Conservation (phyloP, 495 filamentous ascomycete genomes). For the Apodospora peruviana region DNA sequence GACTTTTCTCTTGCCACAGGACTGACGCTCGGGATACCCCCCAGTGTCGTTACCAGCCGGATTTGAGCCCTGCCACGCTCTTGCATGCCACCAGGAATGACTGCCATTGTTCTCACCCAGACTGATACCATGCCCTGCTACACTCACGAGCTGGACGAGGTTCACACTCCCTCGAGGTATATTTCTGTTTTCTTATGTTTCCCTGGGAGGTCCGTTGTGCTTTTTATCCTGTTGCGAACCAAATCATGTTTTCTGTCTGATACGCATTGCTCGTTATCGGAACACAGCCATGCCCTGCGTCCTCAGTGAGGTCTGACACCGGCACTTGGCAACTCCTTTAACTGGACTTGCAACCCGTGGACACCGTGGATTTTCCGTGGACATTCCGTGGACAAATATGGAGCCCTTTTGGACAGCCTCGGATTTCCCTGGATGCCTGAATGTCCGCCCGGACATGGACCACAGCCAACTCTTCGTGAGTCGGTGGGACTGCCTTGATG, state of each 20-base stretch:
- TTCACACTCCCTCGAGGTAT: constrained; percentile 51
- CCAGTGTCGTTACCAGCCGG: constrained; percentile 13
- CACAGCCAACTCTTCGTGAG: constrained; percentile 4
- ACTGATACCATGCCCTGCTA: constrained; percentile 43
- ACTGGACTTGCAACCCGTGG: constrained; percentile 3
- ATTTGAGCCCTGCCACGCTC: constrained; percentile 14
- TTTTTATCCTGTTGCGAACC: constrained; percentile 24
- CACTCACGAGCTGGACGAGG: constrained; percentile 47
- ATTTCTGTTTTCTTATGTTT: constrained; percentile 29
- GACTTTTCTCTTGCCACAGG: constrained; percentile 20
- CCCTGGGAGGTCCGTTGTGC: constrained; percentile 28
- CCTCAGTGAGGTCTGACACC: constrained; percentile 21
- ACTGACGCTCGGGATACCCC: constrained; percentile 11
- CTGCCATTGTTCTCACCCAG: constrained; percentile 39
- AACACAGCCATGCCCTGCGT: background rate
- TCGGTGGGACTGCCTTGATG: constrained; percentile 1
- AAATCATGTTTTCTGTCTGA: constrained; percentile 21
- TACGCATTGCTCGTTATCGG: constrained; percentile 1
- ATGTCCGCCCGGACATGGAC: constrained; percentile 6
- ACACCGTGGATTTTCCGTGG: background rate
- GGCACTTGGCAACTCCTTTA: constrained; percentile 2
- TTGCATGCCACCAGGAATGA: constrained; percentile 28
- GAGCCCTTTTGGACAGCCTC: background rate
- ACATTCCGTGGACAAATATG: background rate
- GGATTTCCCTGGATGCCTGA: background rate